Evolutionary conservation across 2,329 filamentous ascomycete species (phyloP).

Genomic region (Xylariaceae sp.): DNA sequence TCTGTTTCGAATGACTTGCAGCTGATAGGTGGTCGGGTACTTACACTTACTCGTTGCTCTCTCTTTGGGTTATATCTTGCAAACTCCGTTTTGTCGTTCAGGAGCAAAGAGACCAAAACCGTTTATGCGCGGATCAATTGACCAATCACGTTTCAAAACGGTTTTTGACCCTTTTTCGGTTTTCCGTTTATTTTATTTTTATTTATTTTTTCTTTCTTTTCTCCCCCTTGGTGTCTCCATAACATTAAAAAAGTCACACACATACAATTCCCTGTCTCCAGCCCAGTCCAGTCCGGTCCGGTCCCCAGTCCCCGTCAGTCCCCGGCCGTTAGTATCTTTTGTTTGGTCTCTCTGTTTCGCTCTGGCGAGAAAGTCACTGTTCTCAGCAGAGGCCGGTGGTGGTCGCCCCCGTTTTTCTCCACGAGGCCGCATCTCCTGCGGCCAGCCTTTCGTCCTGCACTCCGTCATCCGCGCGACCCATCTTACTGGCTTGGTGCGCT

Average conservation of each 20-base stretch:
- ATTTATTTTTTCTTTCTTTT: too few relatives aligned
- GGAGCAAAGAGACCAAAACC: background rate
- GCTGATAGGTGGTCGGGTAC: slow-evolving; percentile 34
- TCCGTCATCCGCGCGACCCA: slow-evolving; percentile 16
- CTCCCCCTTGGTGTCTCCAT: too few relatives aligned
- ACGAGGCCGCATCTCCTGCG: slow-evolving; percentile 19
- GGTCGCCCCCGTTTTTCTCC: slow-evolving; percentile 3
- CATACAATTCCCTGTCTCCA: too few relatives aligned
- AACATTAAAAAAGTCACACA: too few relatives aligned
- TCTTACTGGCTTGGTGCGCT: slow-evolving; percentile 12
- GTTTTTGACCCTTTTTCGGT: background rate
- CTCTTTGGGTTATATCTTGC: background rate
- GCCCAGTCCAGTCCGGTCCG: background rate
- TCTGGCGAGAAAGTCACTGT: too few relatives aligned
- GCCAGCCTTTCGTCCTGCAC: slow-evolving; percentile 14
- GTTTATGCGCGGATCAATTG: slow-evolving; percentile 8
- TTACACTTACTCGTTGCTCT: slow-evolving; percentile 19
- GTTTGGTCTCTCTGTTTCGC: background rate
- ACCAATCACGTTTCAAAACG: slow-evolving; percentile 12
- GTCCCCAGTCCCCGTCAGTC: background rate
- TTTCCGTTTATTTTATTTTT: background rate
- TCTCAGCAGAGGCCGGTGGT: background rate
- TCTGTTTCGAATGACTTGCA: slow-evolving; percentile 20
- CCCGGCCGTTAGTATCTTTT: background rate
- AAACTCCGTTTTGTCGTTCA: slow-evolving; percentile 13